Evolutionary conservation across 768 basidiomycete species (phyloP).

Genomic region (Boletellus ananas): DNA sequence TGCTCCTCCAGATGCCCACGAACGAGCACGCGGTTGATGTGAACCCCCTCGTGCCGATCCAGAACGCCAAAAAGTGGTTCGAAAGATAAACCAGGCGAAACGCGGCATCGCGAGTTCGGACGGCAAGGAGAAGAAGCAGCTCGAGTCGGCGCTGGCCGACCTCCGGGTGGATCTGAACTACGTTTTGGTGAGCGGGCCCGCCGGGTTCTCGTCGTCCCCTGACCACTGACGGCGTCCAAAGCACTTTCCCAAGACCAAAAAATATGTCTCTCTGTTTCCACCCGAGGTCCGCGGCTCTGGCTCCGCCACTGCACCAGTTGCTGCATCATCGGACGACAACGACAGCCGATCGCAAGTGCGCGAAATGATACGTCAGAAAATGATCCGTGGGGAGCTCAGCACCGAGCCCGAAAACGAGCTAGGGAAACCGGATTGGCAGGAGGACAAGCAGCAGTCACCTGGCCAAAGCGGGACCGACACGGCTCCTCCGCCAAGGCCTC

Average conservation of each 20-base stretch:
- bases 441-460: background rate
- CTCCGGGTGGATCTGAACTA: constrained; percentile 91
- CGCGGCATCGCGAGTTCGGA: constrained; percentile 41
- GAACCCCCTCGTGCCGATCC: background rate
- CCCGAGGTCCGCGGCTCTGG: constrained; percentile 43
- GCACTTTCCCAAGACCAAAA: constrained; percentile 82
- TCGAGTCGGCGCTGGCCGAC: constrained; percentile 50
- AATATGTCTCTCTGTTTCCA: constrained; percentile 90
- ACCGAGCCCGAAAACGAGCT: constrained; percentile 54
- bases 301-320: constrained; percentile 5
- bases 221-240: constrained; percentile 26
- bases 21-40: too few relatives aligned
- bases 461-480: constrained; percentile 1
- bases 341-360: constrained; percentile 58
- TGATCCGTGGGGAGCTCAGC: constrained; percentile 57
- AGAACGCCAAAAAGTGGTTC: constrained; percentile 86
- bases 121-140: constrained; percentile 35
- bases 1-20: background rate
- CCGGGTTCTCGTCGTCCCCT: background rate
- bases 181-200: constrained; percentile 54
- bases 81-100: constrained; percentile 72
- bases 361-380: constrained; percentile 52
- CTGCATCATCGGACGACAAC: constrained; percentile 29
- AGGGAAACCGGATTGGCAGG: constrained; percentile 7
- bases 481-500: constrained; percentile 3